phyloP scores from a whole-genome alignment of 2,329 filamentous ascomycete species.

The Botrytis hyacinthi region DNA sequence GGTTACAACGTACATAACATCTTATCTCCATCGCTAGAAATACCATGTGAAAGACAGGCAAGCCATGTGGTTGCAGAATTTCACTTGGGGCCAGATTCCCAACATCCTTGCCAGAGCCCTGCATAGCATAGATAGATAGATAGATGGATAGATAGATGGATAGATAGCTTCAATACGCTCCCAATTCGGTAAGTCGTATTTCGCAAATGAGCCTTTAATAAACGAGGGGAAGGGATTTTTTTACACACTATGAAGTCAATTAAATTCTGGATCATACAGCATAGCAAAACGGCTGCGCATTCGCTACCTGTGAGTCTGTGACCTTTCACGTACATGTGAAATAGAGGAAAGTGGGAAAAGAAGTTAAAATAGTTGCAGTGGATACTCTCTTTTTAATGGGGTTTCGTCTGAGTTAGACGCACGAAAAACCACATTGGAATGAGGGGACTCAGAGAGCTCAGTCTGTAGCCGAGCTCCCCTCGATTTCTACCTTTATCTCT shows the following conservation, averaged over 20 bases:
- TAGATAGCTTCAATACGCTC: not conserved
- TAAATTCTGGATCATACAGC: not conserved
- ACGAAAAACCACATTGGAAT: not conserved
- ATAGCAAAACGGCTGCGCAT: not conserved
- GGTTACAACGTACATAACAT: not conserved
- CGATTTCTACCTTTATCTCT: not conserved
- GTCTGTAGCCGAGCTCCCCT: constrained; percentile 1
- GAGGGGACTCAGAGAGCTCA: constrained; percentile 3
- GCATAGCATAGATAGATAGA: constrained; percentile 1
- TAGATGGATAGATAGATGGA: not conserved
- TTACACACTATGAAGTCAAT: not conserved
- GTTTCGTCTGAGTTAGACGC: not conserved
- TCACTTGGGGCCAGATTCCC: not conserved
- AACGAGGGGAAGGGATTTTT: not conserved
- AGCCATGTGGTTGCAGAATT: constrained; percentile 4
- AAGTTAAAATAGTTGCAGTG: not conserved
- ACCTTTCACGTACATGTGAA: not conserved
- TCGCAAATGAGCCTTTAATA: not conserved
- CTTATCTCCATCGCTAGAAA: not conserved
- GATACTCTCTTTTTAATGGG: not conserved
- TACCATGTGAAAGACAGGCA: constrained; percentile 8
- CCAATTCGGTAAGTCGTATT: not conserved
- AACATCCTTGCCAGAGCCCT: not conserved
- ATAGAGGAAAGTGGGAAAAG: not conserved
- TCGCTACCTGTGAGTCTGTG: not conserved